A percentile compares a stretch with the other conserved stretches of the same genome.
phyloP scores from a whole-genome alignment of 2,329 filamentous ascomycete genomes.

The Cordyceps tenuipes region DNA sequence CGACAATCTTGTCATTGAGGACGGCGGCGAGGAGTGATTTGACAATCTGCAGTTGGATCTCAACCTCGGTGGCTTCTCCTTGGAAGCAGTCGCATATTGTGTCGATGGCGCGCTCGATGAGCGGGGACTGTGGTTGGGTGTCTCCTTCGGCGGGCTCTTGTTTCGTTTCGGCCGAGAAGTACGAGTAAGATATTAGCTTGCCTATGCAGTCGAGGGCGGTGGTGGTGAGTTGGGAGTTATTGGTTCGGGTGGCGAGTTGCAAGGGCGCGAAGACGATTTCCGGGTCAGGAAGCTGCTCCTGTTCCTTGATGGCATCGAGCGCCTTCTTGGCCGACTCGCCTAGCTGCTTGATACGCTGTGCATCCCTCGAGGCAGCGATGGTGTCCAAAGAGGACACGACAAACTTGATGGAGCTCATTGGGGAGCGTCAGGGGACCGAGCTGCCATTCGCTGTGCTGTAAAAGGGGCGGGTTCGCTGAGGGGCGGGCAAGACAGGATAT shows the following conservation, averaged over 20 bases:
- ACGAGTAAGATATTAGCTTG: constrained; percentile 97
- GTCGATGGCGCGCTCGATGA: constrained; percentile 96
- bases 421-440: constrained; percentile 39
- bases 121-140: constrained; percentile 43
- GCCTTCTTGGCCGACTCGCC: constrained; percentile 75
- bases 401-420: constrained; percentile 91
- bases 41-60: constrained; percentile 95
- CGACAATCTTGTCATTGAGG: constrained; percentile 96
- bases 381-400: constrained; percentile 88
- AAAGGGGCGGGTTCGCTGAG: background rate
- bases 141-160: constrained; percentile 35
- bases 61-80: constrained; percentile 82
- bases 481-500: background rate
- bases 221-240: constrained; percentile 77
- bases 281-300: constrained; percentile 76
- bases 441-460: constrained; percentile 34
- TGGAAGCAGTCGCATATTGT: constrained; percentile 99
- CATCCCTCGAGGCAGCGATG: constrained; percentile 87
- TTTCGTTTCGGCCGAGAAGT: constrained; percentile 69
- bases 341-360: constrained; percentile 71
- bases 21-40: constrained; percentile 94
- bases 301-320: constrained; percentile 76
- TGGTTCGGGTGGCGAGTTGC: constrained; percentile 79
- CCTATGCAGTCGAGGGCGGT: constrained; percentile 95
- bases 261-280: constrained; percentile 88